These are phyloP conservation scores for Trypanosoma melophagium DNA, from an alignment of 208 protist species.

Conservation along the genomic window DNA sequence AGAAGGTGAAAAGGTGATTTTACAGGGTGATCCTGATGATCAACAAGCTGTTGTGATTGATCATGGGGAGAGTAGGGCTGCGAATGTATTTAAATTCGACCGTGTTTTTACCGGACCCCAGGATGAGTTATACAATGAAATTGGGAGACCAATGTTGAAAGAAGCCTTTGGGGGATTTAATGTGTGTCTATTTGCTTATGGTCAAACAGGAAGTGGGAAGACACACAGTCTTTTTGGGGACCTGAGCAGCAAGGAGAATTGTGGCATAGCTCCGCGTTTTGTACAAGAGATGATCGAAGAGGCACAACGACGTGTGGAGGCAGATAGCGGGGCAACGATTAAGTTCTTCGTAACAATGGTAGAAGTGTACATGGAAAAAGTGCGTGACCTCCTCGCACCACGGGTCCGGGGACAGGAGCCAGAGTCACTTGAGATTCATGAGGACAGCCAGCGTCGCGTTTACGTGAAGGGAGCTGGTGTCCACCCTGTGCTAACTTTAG, in stretches of 20 bases:
- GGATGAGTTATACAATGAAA: constrained; percentile 62
- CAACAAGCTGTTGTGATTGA: constrained; percentile 15
- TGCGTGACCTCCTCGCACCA: constrained; percentile 46
- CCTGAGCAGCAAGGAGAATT: constrained; percentile 9
- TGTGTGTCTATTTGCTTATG: constrained; percentile 80
- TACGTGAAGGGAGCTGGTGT: constrained; percentile 57
- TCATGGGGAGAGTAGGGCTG: constrained; percentile 4
- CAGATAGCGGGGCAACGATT: constrained; percentile 18
- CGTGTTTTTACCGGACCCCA: constrained; percentile 41
- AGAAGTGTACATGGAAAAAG: constrained; percentile 66
- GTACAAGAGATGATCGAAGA: constrained; percentile 31
- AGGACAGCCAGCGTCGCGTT: constrained; percentile 48
- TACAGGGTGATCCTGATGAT: constrained; percentile 18
- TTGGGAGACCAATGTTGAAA: constrained; percentile 76
- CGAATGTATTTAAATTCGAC: constrained; percentile 35
- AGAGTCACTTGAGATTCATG: constrained; percentile 71
- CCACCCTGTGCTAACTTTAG: constrained; percentile 67
- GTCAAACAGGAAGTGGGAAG: constrained; percentile 78
- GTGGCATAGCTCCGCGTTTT: constrained; percentile 33
- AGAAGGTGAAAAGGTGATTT: constrained; percentile 17
- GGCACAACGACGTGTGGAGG: constrained; percentile 36
- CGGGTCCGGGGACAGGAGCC: constrained; percentile 70
- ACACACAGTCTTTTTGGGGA: constrained; percentile 78
- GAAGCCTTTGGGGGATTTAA: constrained; percentile 87
- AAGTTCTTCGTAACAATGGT: constrained; percentile 45